Conservation (phyloP, 2,329 filamentous ascomycete species). For the Fusarium sp. region DNA sequence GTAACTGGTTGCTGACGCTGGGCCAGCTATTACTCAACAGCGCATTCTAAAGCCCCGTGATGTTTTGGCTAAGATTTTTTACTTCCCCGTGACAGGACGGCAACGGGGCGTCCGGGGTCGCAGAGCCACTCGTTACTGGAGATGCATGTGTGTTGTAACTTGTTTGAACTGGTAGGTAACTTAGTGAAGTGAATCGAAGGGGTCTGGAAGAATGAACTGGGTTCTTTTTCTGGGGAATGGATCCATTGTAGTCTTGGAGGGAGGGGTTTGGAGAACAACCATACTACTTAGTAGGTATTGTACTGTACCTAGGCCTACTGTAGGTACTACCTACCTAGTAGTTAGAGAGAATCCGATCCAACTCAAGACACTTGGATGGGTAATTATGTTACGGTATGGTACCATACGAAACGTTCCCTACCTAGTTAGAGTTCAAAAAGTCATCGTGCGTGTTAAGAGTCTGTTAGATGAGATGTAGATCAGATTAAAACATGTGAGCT, state of each 20-base stretch:
- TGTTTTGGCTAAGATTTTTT: constrained; percentile 39
- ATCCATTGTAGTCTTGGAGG: constrained; percentile 18
- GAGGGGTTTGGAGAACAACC: constrained; percentile 14
- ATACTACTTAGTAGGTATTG: too few relatives aligned
- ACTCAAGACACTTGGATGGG: neutral
- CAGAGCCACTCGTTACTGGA: constrained; percentile 33
- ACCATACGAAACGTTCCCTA: neutral
- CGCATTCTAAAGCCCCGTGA: constrained; percentile 38
- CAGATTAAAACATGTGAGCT: constrained; percentile 34
- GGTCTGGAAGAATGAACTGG: constrained; percentile 39
- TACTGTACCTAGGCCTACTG: too few relatives aligned
- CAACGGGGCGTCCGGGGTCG: constrained; percentile 35
- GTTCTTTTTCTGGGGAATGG: constrained; percentile 36
- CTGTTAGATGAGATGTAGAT: constrained; percentile 42
- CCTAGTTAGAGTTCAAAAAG: neutral
- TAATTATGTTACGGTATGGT: neutral
- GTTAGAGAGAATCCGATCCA: too few relatives aligned
- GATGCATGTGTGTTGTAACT: constrained; percentile 39
- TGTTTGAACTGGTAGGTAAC: constrained; percentile 30
- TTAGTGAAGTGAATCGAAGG: constrained; percentile 36
- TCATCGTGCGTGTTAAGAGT: neutral
- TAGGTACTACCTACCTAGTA: too few relatives aligned
- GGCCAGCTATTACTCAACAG: constrained; percentile 43
- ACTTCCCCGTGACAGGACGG: constrained; percentile 39
- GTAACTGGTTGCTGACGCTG: constrained; percentile 32